Evolutionary conservation across 257 asterid species (phyloP).

Genomic region (Forsythia suspensa): DNA sequence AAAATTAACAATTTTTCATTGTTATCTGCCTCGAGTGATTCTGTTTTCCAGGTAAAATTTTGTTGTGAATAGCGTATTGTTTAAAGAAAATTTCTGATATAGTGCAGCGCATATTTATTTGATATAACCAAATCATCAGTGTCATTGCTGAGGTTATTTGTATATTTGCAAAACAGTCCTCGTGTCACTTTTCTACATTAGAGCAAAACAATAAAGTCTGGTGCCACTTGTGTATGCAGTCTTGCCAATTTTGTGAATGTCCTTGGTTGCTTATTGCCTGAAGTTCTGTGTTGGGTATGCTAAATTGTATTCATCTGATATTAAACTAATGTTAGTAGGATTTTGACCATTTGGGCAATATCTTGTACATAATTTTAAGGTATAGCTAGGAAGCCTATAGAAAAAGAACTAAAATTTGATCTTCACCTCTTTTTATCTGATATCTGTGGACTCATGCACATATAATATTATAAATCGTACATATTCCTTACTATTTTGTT

Average conservation of each 20-base stretch:
- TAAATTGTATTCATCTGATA: background rate
- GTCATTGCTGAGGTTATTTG: background rate
- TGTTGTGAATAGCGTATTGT: background rate
- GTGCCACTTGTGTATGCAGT: background rate
- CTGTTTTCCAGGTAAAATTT: constrained; percentile 70
- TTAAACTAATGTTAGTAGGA: background rate
- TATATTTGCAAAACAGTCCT: background rate
- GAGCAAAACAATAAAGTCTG: background rate
- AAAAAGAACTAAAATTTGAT: background rate
- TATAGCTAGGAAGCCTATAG: background rate
- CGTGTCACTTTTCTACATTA: background rate
- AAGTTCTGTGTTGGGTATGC: background rate
- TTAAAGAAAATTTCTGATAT: background rate
- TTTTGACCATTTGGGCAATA: background rate
- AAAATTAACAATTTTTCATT: constrained; percentile 38
- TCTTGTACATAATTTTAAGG: background rate
- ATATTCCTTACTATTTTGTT: background rate
- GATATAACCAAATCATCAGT: background rate
- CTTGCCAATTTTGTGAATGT: background rate
- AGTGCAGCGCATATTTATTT: background rate
- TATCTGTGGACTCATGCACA: background rate
- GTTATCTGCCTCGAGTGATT: constrained; percentile 54
- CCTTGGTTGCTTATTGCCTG: background rate
- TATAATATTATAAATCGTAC: background rate
- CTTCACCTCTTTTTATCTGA: background rate